phyloP scores from a whole-genome alignment of 192 early-diverging fungal species.

The Geranomyces michiganensis region DNA sequence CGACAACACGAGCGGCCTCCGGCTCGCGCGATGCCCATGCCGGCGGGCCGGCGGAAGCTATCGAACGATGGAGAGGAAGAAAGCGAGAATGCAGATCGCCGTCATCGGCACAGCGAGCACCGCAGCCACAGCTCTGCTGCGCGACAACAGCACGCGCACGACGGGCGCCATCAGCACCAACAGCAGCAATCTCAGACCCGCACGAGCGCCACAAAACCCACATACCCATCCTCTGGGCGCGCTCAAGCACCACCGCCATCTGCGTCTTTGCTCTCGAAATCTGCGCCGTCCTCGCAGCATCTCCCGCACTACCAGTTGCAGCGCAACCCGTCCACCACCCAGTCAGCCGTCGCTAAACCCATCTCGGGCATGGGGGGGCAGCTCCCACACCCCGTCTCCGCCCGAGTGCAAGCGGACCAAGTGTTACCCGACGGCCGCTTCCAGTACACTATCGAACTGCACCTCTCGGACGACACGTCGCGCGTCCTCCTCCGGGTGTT shows the following conservation, averaged over 20 bases:
- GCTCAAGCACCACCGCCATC: background rate
- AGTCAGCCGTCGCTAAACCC: background rate
- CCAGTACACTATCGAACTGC: slow-evolving; percentile 38
- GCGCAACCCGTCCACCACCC: background rate
- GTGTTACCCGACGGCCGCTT: slow-evolving; percentile 29
- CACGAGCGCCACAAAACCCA: background rate
- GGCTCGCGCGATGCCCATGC: background rate
- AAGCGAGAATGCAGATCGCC: background rate
- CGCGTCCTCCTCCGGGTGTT: slow-evolving; percentile 36
- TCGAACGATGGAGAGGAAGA: background rate
- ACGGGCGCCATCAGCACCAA: background rate
- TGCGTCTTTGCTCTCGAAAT: background rate
- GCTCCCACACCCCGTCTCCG: slow-evolving; percentile 23
- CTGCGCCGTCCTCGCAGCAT: slow-evolving; percentile 9
- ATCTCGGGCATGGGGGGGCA: slow-evolving; percentile 9
- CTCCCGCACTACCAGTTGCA: slow-evolving; percentile 1
- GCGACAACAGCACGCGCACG: slow-evolving; percentile 2
- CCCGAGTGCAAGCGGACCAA: slow-evolving; percentile 18
- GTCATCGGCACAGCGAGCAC: slow-evolving; percentile 1
- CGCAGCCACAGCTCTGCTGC: background rate
- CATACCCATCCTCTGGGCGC: background rate
- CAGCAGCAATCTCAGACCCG: background rate
- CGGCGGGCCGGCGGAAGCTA: slow-evolving; percentile 9
- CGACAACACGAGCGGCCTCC: slow-evolving; percentile 7
- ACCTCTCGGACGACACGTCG: slow-evolving; percentile 22